phyloP scores from a whole-genome alignment of 805 yeast species.

The Monosporozyma servazzii region DNA sequence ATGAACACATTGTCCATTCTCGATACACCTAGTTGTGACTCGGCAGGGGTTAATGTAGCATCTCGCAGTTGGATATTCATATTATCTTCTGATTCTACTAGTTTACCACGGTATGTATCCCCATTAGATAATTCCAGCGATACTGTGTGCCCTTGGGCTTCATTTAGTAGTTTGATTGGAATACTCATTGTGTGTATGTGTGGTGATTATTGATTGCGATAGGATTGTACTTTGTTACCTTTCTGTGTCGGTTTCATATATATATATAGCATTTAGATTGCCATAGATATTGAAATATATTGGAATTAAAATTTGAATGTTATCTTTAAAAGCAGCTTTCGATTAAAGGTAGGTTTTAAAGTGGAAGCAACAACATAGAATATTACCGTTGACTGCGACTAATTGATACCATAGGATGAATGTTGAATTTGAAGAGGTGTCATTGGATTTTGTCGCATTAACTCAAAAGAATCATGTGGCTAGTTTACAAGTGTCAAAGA shows the following conservation, averaged over 20 bases:
- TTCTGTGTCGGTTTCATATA: no score
- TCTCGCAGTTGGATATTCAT: conserved; percentile 87
- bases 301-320: neutral
- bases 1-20: conserved; percentile 80
- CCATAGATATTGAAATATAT: neutral
- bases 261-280: no score
- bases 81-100: conserved; percentile 81
- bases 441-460: conserved; percentile 43
- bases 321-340: neutral
- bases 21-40: conserved; percentile 50
- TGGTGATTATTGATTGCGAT: no score
- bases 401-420: conserved; percentile 12
- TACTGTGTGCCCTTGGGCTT: conserved; percentile 82
- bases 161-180: conserved; percentile 79
- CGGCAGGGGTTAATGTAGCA: conserved; percentile 66
- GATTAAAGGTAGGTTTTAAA: neutral
- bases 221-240: no score
- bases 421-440: conserved; percentile 29
- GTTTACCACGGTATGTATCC: conserved; percentile 78
- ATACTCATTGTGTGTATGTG: conserved; percentile 25
- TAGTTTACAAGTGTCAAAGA: conserved; percentile 45
- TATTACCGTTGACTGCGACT: neutral
- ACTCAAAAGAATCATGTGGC: conserved; percentile 28
- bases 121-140: conserved; percentile 80
- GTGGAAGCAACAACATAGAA: neutral